Evolutionary conservation across 1,284 basidiomycete genomes (phyloP).

Genomic region (Inonotus hispidus): DNA sequence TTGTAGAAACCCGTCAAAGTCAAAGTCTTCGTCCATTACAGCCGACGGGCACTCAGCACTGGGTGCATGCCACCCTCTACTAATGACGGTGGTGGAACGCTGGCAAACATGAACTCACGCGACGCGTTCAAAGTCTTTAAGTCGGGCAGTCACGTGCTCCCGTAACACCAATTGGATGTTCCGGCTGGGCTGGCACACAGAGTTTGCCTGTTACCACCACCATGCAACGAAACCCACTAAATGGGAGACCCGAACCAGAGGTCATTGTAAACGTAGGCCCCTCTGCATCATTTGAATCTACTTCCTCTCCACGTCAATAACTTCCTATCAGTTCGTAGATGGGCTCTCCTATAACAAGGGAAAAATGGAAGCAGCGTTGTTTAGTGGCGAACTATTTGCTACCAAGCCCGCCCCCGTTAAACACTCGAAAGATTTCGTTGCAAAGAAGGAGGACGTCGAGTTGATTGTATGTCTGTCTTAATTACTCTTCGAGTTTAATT

Average conservation of each 20-base stretch:
- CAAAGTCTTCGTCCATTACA: constrained; percentile 1
- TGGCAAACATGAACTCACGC: not conserved
- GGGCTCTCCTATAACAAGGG: constrained; percentile 62
- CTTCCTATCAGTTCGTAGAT: constrained; percentile 46
- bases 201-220: not conserved
- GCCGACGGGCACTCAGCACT: not conserved
- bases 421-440: constrained; percentile 30
- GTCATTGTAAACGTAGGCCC: constrained; percentile 55
- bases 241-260: constrained; percentile 60
- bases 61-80: not conserved
- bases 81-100: not conserved
- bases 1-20: not conserved
- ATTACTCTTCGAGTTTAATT: not conserved
- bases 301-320: not conserved
- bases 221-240: constrained; percentile 23
- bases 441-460: constrained; percentile 59
- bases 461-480: constrained; percentile 44
- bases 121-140: not conserved
- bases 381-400: constrained; percentile 47
- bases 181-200: not conserved
- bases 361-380: constrained; percentile 55
- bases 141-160: not conserved
- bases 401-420: constrained; percentile 45
- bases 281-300: constrained; percentile 23
- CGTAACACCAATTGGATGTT: not conserved